Evolutionary conservation across 2,329 filamentous ascomycete genomes (phyloP).

Genomic region (Aspergillus hortae): DNA sequence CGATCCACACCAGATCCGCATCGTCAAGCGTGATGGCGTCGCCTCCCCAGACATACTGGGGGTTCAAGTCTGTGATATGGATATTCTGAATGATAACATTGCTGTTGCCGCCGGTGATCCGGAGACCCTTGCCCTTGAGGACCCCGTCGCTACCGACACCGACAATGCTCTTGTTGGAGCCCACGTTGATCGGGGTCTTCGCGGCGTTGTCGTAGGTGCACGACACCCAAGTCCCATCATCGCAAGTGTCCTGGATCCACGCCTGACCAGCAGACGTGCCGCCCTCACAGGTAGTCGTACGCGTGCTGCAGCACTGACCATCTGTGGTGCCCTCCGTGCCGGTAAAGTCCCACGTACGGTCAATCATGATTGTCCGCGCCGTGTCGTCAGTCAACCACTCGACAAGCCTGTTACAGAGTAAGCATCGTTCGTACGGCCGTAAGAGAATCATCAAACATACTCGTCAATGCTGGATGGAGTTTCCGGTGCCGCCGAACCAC

Average conservation of each 20-base stretch:
- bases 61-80: conserved; percentile 48
- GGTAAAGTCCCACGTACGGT: conserved; percentile 15
- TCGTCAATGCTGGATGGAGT: conserved; percentile 10
- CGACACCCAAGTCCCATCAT: conserved; percentile 31
- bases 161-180: conserved; percentile 57
- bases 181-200: conserved; percentile 48
- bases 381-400: conserved; percentile 6
- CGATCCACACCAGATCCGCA: conserved; percentile 46
- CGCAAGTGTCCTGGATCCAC: conserved; percentile 9
- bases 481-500: conserved; percentile 7
- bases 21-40: conserved; percentile 55
- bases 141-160: conserved; percentile 52
- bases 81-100: conserved; percentile 57
- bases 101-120: conserved; percentile 44
- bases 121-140: conserved; percentile 58
- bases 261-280: conserved; percentile 11
- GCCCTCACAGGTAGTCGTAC: conserved; percentile 9
- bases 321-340: conserved; percentile 38
- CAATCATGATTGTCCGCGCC: conserved; percentile 6
- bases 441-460: conserved; percentile 1
- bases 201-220: conserved; percentile 52
- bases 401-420: neutral
- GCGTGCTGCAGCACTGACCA: conserved; percentile 25
- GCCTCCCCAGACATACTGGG: conserved; percentile 58
- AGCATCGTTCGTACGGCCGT: neutral